Base-by-base conservation (phyloP, 2,329 filamentous ascomycete species). In the Hymenoscyphus infarciens region DNA sequence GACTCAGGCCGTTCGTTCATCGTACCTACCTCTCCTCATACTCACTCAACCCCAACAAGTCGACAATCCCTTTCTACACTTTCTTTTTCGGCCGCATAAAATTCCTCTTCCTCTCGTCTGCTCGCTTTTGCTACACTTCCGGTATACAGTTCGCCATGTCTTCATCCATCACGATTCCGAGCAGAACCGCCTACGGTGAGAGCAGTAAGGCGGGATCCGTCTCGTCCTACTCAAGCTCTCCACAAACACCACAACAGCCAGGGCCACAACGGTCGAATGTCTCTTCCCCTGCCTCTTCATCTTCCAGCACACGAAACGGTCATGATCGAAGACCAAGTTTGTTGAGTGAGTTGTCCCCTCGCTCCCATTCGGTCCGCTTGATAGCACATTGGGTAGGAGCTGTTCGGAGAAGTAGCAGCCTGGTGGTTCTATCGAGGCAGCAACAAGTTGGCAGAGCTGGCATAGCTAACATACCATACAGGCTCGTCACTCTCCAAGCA, bases 401-500 rank as follows among this genome's bases (percentile, higher is more conserved):
- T 59, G 31, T 22, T 55, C 15, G 22, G 10, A 35, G 19, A 27
- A 33, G 35, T 8, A 57, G 56, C 22, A 53, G 61, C 33, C 33
- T 56, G 55, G 29, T 25, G 8, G 8, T 39, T 38, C 45, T 55
- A 25, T 54, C 49, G 8, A 57, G 56, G n/a, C 56, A 57, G 38
- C 56, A 27, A 25, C 19, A 10, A 22, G 53, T 49, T 38, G 29
- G 33, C 59, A 56, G 54, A 54, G n/a, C 29, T n/a, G 13, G 6
- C 19, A 55, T 2, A 55, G 22, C 76, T 78, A 68, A 77, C 72
- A 65, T 49, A 57, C 45, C 45, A n/a, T 53, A 29, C 68, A 92
- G 89, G 89, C 75, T 83, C 85, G 52, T 87, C 89, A 19, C 81
- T 93, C 65, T 86, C 86, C 54, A 87, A 90, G 74, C 83, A 89